These are phyloP conservation scores for Fonsecaea multimorphosa DNA, from an alignment of 2,329 filamentous ascomycete genomes.

Conservation along the genomic window DNA sequence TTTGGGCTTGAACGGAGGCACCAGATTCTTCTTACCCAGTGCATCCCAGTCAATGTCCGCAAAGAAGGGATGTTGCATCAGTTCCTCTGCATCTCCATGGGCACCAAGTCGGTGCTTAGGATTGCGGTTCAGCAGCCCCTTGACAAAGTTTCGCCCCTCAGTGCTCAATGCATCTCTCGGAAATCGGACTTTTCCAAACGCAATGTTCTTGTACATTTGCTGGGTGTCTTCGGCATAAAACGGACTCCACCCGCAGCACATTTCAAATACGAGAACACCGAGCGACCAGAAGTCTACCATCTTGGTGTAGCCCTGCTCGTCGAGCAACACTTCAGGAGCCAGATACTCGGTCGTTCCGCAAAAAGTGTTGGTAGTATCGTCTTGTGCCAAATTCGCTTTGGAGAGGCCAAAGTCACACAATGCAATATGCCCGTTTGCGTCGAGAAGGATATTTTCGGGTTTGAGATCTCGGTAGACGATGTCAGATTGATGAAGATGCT, in stretches of 20 bases:
- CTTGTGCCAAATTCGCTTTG: constrained; percentile 95
- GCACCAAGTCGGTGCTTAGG: constrained; percentile 93
- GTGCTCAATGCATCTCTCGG: constrained; percentile 91
- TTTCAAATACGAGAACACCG: constrained; percentile 96
- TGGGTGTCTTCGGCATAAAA: constrained; percentile 99
- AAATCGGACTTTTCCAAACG: constrained; percentile 97
- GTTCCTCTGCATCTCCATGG: constrained; percentile 86
- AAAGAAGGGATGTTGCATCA: constrained; percentile 96
- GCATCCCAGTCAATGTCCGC: constrained; percentile 90
- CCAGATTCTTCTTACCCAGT: constrained; percentile 86
- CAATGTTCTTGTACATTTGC: constrained; percentile 99
- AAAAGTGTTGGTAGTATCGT: constrained; percentile 98
- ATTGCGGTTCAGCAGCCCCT: constrained; percentile 94
- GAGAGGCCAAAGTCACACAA: constrained; percentile 97
- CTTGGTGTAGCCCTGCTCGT: constrained; percentile 97
- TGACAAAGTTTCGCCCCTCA: constrained; percentile 96
- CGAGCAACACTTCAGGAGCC: constrained; percentile 90
- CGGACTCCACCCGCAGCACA: constrained; percentile 99
- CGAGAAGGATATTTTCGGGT: constrained; percentile 94
- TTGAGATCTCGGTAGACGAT: constrained; percentile 98
- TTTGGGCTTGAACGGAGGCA: constrained; percentile 96
- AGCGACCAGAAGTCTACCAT: constrained; percentile 99
- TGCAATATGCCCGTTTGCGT: constrained; percentile 97
- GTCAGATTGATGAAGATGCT: constrained; percentile 94
- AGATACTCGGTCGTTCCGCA: constrained; percentile 98